Evolutionary conservation across 305 asterid species (phyloP), one percentile per base, ranked within the genome.

Genomic region (Fraxinus greggii): DNA sequence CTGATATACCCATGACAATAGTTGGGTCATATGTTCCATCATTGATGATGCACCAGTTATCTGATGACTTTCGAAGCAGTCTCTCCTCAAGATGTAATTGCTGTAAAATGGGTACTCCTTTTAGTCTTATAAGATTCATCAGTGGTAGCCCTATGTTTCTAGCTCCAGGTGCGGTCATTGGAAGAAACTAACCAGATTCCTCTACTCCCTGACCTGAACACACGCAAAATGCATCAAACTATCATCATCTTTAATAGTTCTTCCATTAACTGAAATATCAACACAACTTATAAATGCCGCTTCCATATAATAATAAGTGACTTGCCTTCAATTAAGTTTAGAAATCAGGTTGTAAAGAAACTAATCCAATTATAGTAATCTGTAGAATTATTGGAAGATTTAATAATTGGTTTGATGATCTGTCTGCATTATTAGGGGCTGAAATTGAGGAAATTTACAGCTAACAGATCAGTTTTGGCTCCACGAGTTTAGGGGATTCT

Each of bases 1-100:
- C 98, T 26, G 98, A 94, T 79, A 93, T 72, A 38, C 99, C 98
- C 98, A 95, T 94, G 17, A 95, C 99, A 74, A 95, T 85, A 80
- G 93, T 89, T 80, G 93, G 93, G n/a, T 86, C 84, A 77, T 79
- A 61, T 0, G 98, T 92, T 84, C 99, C 99, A 78, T 95, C 97
- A 70, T 94, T 95, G 65, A 95, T 82, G 79, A 94, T 90, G 89
- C 98, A 95, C 97, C 97, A 95, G 65, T 95, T 94, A 32, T 90
- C 89, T 2, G 91, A 83, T 1, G 97, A 84, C 56, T 97, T 91
- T 61, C 99, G 86, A 23, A 95, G 89, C 73, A 95, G 87, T 70
- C 85, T 90, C 90, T 95, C 98, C 89, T 95, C 99, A 83, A 95
- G 83, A 81, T 90, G 96, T 89, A 95, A 81, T 83, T 95, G 99